Evolutionary conservation across 192 early-diverging fungal species (phyloP).

Genomic region (Thoreauomyces humboldtii): DNA sequence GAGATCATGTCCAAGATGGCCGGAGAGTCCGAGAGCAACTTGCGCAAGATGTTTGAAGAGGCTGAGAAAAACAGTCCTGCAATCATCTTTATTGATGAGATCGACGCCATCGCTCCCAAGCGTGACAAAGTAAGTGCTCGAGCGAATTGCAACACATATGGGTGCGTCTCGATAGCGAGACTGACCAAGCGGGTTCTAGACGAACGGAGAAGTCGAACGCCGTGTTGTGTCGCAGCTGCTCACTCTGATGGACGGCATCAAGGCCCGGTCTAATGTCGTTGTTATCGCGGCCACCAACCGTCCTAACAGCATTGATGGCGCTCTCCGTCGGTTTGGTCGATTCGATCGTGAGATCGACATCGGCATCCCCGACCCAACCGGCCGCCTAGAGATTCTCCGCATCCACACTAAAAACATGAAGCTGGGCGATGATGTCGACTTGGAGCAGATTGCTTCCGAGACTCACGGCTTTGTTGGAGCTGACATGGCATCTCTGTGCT

Average conservation of each 20-base stretch:
- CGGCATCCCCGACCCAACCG: slow-evolving; percentile 97
- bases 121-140: slow-evolving; percentile 74
- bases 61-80: slow-evolving; percentile 96
- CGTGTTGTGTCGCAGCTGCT: slow-evolving; percentile 97
- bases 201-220: slow-evolving; percentile 98
- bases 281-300: slow-evolving; percentile 99
- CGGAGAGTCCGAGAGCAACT: slow-evolving; percentile 95
- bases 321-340: slow-evolving; percentile 96
- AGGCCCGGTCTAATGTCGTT: slow-evolving; percentile 94
- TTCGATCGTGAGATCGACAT: slow-evolving; percentile 99
- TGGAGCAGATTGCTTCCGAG: slow-evolving; percentile 95
- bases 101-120: slow-evolving; percentile 99
- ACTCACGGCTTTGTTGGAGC: slow-evolving; percentile 98
- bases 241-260: slow-evolving; percentile 97
- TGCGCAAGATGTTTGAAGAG: slow-evolving; percentile 98
- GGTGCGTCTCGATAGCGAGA: not conserved
- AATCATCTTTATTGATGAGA: slow-evolving; percentile 99
- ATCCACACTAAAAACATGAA: slow-evolving; percentile 99
- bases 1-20: slow-evolving; percentile 99
- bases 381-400: slow-evolving; percentile 96
- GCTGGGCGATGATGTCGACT: slow-evolving; percentile 92
- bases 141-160: not conserved
- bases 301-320: slow-evolving; percentile 97
- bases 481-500: slow-evolving; percentile 95
- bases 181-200: slow-evolving; percentile 32